These are phyloP conservation scores for Pinus taeda DNA, from an alignment of 75 land plant genomes.

Conservation along the genomic window DNA sequence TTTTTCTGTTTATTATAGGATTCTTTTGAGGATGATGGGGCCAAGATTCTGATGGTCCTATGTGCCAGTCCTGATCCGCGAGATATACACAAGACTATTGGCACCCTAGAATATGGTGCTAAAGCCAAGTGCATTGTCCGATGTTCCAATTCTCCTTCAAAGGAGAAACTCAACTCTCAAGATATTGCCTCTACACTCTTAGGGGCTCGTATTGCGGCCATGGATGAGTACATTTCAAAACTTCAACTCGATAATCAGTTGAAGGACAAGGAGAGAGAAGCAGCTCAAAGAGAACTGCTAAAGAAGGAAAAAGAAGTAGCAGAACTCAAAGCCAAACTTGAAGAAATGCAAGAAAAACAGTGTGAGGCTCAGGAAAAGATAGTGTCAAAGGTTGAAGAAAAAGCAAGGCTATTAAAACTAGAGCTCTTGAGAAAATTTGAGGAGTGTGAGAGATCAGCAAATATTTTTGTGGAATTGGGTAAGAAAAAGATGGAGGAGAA, in stretches of 20 bases:
- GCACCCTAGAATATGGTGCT: constrained; percentile 88
- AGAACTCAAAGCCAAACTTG: constrained; percentile 44
- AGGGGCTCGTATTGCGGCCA: constrained; percentile 69
- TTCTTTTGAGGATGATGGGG: constrained; percentile 83
- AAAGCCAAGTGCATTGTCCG: constrained; percentile 94
- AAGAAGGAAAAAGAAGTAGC: constrained; percentile 73
- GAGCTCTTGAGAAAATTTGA: constrained; percentile 45
- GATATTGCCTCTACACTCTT: constrained; percentile 42
- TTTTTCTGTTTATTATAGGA: constrained; percentile 43
- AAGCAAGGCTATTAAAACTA: constrained; percentile 26
- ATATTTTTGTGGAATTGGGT: constrained; percentile 40
- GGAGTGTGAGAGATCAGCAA: constrained; percentile 43
- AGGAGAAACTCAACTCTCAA: constrained; percentile 26
- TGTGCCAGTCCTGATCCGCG: constrained; percentile 93
- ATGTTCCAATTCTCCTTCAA: constrained; percentile 52
- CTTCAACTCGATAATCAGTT: constrained; percentile 72
- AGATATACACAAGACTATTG: constrained; percentile 84
- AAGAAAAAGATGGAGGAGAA: constrained; percentile 69
- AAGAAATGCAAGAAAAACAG: constrained; percentile 37
- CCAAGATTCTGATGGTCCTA: constrained; percentile 84
- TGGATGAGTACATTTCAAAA: constrained; percentile 77
- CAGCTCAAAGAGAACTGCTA: constrained; percentile 41
- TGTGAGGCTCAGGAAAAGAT: constrained; percentile 33
- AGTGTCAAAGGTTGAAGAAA: constrained; percentile 46
- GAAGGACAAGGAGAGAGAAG: constrained; percentile 68